Conservation (phyloP, 495 filamentous ascomycete genomes). For the Cryomyces antarcticus region DNA sequence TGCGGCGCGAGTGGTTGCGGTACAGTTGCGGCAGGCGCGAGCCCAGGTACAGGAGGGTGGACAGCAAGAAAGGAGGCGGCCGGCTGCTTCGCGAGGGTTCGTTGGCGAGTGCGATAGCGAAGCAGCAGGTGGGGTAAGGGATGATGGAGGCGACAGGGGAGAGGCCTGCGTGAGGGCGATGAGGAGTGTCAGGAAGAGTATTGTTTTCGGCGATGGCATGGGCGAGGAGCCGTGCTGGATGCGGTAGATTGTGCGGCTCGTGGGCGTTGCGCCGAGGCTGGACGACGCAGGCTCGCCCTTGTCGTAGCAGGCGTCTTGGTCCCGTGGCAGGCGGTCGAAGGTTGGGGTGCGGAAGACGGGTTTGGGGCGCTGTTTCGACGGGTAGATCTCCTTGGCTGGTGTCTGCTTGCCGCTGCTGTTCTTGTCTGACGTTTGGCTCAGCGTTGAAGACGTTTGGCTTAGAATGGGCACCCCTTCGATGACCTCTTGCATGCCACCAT, state of each 20-base stretch:
- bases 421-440: not conserved
- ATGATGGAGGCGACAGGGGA: constrained; percentile 3
- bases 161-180: constrained; percentile 11
- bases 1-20: constrained; percentile 45
- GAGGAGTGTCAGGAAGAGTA: constrained; percentile 17
- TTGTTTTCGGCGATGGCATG: constrained; percentile 6
- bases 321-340: not conserved
- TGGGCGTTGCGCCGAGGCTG: constrained; percentile 1
- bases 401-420: not conserved
- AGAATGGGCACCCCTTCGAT: constrained; percentile 3
- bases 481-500: constrained; percentile 4
- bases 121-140: constrained; percentile 9
- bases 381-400: constrained; percentile 1
- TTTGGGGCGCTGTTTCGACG: not conserved
- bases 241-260: constrained; percentile 5
- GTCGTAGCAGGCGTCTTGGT: too few species aligned
- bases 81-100: constrained; percentile 25
- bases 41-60: constrained; percentile 43
- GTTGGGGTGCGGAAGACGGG: constrained; percentile 7
- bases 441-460: not conserved
- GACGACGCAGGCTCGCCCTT: not conserved
- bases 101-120: constrained; percentile 9
- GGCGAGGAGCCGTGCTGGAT: constrained; percentile 2
- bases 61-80: constrained; percentile 42
- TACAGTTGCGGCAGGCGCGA: constrained; percentile 53